Percentiles rank a stretch among this genome's conserved stretches.
Evolutionary conservation across 441 rosid genomes (phyloP).

Genomic region (Corymbia citriodora): DNA sequence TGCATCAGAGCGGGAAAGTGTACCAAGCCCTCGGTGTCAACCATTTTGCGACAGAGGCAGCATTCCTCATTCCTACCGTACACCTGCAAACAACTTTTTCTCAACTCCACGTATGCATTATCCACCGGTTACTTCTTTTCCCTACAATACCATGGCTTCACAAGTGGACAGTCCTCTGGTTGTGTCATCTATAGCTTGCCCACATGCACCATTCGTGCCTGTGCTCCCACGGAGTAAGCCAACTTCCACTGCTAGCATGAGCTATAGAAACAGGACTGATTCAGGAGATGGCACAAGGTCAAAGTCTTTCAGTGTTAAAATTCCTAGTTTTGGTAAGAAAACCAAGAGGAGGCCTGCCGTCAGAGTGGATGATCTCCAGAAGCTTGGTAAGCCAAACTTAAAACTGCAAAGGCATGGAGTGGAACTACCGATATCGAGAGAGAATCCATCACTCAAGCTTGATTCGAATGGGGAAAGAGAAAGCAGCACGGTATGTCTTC

Average conservation of each 20-base stretch:
- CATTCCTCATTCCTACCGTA: neutral
- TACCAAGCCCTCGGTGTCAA: constrained; percentile 8
- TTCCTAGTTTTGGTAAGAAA: constrained; percentile 6
- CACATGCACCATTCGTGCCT: constrained; percentile 13
- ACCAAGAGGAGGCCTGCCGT: constrained; percentile 24
- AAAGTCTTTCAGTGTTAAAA: constrained; percentile 8
- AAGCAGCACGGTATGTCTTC: constrained; percentile 1
- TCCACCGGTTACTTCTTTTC: constrained; percentile 11
- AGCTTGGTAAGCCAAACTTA: constrained; percentile 19
- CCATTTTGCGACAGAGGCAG: constrained; percentile 4
- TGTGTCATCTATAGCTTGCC: constrained; percentile 3
- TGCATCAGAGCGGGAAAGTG: constrained; percentile 6
- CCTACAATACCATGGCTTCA: constrained; percentile 6
- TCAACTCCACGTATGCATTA: neutral
- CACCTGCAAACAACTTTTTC: constrained; percentile 7
- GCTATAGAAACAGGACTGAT: constrained; percentile 13
- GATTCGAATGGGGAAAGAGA: constrained; percentile 10
- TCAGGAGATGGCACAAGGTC: constrained; percentile 13
- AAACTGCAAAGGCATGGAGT: constrained; percentile 15
- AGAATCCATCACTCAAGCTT: constrained; percentile 2
- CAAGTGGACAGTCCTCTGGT: constrained; percentile 11
- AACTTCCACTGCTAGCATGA: constrained; percentile 14
- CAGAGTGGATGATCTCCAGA: constrained; percentile 9
- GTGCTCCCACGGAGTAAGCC: constrained; percentile 15
- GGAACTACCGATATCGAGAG: constrained; percentile 9